Base-by-base conservation (phyloP, 2,329 filamentous ascomycete genomes). In the Fusarium sp. region DNA sequence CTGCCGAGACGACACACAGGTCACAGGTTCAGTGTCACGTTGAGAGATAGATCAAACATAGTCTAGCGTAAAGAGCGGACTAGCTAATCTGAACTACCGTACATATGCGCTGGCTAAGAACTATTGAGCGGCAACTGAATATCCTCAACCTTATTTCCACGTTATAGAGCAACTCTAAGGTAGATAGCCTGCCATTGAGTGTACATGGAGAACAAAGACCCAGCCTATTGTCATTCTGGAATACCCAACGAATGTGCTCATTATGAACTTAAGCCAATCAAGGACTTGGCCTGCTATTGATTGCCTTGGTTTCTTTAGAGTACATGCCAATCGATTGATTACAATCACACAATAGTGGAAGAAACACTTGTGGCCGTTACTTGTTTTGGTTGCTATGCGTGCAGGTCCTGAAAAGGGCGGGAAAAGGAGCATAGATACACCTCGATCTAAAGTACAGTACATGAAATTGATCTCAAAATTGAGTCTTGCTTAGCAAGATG, bases 381-480 rank as follows among this genome's bases (percentile, higher is more conserved):
- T 35, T 42, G 23, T 42, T 60, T 54, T 35, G 37, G 41, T 59
- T 59, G 24, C 24, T 47, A 47, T 43, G 56, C 48, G 57, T 44
- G 41, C 28, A 52, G 39, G 50, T 47, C 44, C 28, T n/a, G 21
- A 20, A 44, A 18, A 26, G 58, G 63, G 48, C 23, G 38, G 13
- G 39, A 35, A 68, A 69, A 56, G 20, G 66, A 69, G 58, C 46
- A 63, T 69, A 68, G 29, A 69, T 70, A 69, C 67, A 70, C 48
- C 57, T 69, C 53, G 53, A 59, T 63, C 57, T 64, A 70, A 69
- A 68, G 31, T 69, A 69, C 63, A 70, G 54, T 69, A 69, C 67
- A 69, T 68, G 57, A 63, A 69, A 68, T 70, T 68, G 63, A 64
- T 59, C 66, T 50, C 44, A 55, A 63, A 69, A 63, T 54, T 58